These are phyloP conservation scores for Hyaloscypha finlandica DNA, from an alignment of 495 filamentous ascomycete species.

Conservation along the genomic window DNA sequence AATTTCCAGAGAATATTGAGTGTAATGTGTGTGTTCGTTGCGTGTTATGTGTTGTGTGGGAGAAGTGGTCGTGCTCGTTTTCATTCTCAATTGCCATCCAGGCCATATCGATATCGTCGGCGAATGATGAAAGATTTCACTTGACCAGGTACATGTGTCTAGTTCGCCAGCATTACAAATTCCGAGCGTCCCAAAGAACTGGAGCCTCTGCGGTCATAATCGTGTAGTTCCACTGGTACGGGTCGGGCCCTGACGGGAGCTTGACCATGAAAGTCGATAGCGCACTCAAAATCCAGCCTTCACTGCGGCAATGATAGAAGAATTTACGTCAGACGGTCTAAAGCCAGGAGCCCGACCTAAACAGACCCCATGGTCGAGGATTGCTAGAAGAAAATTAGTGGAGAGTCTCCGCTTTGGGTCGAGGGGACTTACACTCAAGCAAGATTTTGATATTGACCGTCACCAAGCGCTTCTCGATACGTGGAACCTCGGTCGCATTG, in stretches of 20 bases:
- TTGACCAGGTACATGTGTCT: no score
- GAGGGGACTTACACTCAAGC: conserved; percentile 24
- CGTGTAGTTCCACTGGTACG: neutral
- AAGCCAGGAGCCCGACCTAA: conserved; percentile 65
- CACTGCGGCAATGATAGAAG: conserved; percentile 49
- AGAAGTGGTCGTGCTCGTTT: no score
- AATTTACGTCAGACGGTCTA: conserved; percentile 58
- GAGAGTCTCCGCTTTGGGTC: neutral
- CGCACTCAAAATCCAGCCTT: conserved; percentile 10
- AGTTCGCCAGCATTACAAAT: neutral
- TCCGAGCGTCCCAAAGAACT: neutral
- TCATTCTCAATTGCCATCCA: no score
- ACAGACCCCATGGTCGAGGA: conserved; percentile 53
- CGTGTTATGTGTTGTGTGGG: no score
- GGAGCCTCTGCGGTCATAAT: neutral
- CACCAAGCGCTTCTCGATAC: conserved; percentile 16
- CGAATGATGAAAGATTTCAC: no score
- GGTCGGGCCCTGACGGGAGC: neutral
- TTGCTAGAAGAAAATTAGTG: conserved; percentile 38
- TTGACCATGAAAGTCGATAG: neutral
- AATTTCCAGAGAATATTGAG: no score
- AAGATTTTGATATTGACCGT: conserved; percentile 29
- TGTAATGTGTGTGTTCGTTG: no score
- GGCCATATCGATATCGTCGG: no score
- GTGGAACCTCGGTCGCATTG: neutral